Evolutionary conservation across 2,329 filamentous ascomycete species (phyloP).

Genomic region (Cordyceps cateniannulata): DNA sequence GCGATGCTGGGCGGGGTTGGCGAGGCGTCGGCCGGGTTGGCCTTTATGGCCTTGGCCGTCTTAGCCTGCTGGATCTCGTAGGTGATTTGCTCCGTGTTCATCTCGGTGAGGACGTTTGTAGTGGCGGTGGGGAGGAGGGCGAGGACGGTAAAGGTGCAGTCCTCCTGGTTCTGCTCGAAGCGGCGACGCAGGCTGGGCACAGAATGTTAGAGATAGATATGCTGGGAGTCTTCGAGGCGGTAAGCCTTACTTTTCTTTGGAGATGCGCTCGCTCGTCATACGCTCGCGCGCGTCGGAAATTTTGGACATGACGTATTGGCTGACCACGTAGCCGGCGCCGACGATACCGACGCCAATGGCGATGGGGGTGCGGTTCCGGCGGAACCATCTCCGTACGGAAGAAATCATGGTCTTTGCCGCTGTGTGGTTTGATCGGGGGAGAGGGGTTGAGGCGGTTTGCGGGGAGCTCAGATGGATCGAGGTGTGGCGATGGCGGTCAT

Average conservation of each 20-base stretch:
- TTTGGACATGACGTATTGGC: constrained; percentile 88
- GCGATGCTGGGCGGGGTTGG: constrained; percentile 54
- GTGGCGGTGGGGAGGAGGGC: constrained; percentile 88
- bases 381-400: constrained; percentile 82
- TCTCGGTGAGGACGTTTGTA: constrained; percentile 76
- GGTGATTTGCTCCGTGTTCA: constrained; percentile 89
- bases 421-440: not conserved
- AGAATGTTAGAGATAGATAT: not conserved
- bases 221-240: not conserved
- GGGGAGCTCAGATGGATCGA: not conserved
- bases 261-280: constrained; percentile 92
- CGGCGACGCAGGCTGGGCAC: constrained; percentile 72
- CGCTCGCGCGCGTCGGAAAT: constrained; percentile 90
- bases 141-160: constrained; percentile 97
- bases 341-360: constrained; percentile 82
- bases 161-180: constrained; percentile 98
- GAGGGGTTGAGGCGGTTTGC: not conserved
- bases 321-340: constrained; percentile 84
- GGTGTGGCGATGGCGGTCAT: not conserved
- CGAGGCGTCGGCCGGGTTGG: constrained; percentile 47
- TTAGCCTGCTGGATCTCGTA: constrained; percentile 94
- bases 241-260: constrained; percentile 79
- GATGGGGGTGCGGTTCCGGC: constrained; percentile 83
- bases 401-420: constrained; percentile 45
- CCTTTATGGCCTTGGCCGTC: constrained; percentile 54